Conservation (phyloP, 129 eudicot species). For the Logfia minima region DNA sequence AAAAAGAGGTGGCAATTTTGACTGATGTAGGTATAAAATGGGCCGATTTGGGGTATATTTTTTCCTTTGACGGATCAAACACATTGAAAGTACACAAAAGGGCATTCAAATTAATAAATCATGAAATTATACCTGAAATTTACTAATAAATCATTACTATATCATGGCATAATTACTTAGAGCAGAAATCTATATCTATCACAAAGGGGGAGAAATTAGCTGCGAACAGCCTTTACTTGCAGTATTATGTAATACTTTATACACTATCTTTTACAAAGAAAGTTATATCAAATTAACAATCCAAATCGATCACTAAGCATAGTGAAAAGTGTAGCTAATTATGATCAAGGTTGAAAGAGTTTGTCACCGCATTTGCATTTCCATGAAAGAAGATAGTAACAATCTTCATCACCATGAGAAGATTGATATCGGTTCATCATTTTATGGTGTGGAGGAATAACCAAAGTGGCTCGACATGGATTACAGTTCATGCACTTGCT, state of each 20-base stretch:
- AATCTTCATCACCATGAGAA: slow-evolving; percentile 60
- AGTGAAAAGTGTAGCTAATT: not conserved
- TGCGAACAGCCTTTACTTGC: slow-evolving; percentile 12
- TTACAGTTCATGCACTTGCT: slow-evolving; percentile 70
- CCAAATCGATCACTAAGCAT: slow-evolving; percentile 23
- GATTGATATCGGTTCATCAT: slow-evolving; percentile 21
- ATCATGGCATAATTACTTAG: slow-evolving; percentile 21
- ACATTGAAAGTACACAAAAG: not conserved
- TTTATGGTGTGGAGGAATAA: slow-evolving; percentile 61
- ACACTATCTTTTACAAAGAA: slow-evolving; percentile 28
- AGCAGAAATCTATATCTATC: slow-evolving; percentile 23
- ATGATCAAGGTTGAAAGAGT: slow-evolving; percentile 72
- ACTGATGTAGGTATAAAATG: not conserved
- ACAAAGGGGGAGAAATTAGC: slow-evolving; percentile 1
- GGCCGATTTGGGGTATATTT: not conserved
- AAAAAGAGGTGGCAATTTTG: slow-evolving; percentile 1
- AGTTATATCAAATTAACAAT: slow-evolving; percentile 14
- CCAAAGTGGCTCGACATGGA: slow-evolving; percentile 67
- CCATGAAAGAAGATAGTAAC: slow-evolving; percentile 91
- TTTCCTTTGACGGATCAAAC: not conserved
- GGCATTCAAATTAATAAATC: not conserved
- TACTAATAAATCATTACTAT: not conserved
- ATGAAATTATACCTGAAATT: not conserved
- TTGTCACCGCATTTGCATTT: slow-evolving; percentile 85
- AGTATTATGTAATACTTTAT: slow-evolving; percentile 24